Evolutionary conservation across 345 rosid genomes (phyloP), one percentile per base, ranked within the genome.

Genomic region (Eucalyptus microcorys): DNA sequence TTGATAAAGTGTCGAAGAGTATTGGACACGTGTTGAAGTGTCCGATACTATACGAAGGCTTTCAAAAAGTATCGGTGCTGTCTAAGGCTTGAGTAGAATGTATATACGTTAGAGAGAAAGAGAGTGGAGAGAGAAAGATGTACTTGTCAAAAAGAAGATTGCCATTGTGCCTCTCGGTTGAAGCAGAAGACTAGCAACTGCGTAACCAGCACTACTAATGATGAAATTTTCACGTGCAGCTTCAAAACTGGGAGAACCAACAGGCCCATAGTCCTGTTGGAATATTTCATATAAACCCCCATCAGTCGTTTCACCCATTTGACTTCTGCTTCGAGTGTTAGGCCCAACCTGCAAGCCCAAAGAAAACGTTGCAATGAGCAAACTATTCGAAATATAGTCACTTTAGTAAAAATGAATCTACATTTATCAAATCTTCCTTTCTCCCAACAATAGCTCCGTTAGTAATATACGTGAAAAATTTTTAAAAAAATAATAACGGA

Each of bases 241-340:
- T 93, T 98, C 99, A 91, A 97, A 98, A 91, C 90, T 92, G 55
- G 95, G 91, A 87, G 99, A 95, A 84, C 99, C 99, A 43, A 98
- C 99, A 12, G 98, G 96, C 90, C 98, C 99, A 91, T 90, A 93
- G 91, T 97, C 98, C 91, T 97, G 99, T 88, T 98, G 99, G 92
- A 98, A 97, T 85, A 96, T 97, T 92, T 98, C 99, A 76, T 94
- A 96, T 92, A 96, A 87, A 87, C 99, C 99, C 83, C 99, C 99
- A 87, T 96, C 99, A 61, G 95, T 98, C 86, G 99, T 98, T 93
- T 97, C 99, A 47, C 99, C 99, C 99, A 97, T 98, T 91, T 98
- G 99, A 91, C 97, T 98, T 93, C 99, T 93, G 92, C 99, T 98
- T 68, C 98, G 93, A 89, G 99, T 87, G 90, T 96, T 95, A 85